Percentiles rank a stretch among this genome's conserved stretches.
Evolutionary conservation across 768 basidiomycete species (phyloP).

Genomic region (Leccinum variicolor): DNA sequence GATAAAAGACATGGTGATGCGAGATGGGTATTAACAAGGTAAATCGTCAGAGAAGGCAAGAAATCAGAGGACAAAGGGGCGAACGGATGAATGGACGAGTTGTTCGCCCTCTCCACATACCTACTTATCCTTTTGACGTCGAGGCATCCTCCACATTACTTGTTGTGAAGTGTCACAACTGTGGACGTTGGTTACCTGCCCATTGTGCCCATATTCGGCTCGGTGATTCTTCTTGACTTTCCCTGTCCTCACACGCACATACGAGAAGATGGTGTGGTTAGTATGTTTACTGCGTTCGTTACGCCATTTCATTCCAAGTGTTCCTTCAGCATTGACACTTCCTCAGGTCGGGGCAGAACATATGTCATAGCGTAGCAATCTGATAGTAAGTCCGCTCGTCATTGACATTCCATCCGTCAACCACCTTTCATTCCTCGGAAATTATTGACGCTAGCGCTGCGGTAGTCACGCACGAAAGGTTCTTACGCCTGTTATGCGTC

Average conservation of each 20-base stretch:
- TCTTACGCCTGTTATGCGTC: slow-evolving; percentile 4
- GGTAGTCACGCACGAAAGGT: slow-evolving; percentile 11
- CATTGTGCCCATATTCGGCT: slow-evolving; percentile 22
- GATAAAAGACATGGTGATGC: slow-evolving; percentile 18
- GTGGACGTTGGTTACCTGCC: slow-evolving; percentile 17
- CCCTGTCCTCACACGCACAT: slow-evolving; percentile 1
- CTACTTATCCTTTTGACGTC: slow-evolving; percentile 22
- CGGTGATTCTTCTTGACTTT: slow-evolving; percentile 16
- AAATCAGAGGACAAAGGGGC: background rate
- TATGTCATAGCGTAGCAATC: slow-evolving; percentile 3
- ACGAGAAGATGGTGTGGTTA: slow-evolving; percentile 16
- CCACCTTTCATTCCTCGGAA: slow-evolving; percentile 27
- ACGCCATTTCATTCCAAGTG: slow-evolving; percentile 23
- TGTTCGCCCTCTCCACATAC: background rate
- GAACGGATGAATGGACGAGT: slow-evolving; percentile 2
- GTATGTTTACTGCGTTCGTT: slow-evolving; percentile 22
- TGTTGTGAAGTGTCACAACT: slow-evolving; percentile 28
- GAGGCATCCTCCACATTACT: slow-evolving; percentile 24
- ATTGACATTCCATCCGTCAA: slow-evolving; percentile 14
- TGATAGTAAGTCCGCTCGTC: slow-evolving; percentile 9
- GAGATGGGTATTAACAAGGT: slow-evolving; percentile 10
- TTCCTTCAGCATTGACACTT: slow-evolving; percentile 11
- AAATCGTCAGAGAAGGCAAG: slow-evolving; percentile 1
- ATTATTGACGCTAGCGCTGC: slow-evolving; percentile 18
- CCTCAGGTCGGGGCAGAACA: background rate